These are phyloP conservation scores for Blumeriella jaapii DNA, from an alignment of 2,329 filamentous ascomycete genomes.

Conservation along the genomic window DNA sequence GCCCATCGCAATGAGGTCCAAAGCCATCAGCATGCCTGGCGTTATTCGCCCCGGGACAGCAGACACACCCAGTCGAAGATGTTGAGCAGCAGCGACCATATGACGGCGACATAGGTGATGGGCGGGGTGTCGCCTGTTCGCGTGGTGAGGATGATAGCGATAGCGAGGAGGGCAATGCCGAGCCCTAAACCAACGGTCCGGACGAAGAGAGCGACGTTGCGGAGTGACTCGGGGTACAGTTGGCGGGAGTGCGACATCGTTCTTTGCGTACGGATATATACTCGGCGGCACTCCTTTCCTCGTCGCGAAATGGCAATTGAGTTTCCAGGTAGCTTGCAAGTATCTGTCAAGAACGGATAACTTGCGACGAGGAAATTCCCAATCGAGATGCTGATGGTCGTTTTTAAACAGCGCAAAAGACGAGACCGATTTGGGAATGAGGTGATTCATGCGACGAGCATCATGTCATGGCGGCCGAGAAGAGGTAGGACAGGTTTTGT, in stretches of 20 bases:
- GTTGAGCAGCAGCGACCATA: slow-evolving; percentile 6
- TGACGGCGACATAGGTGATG: slow-evolving; percentile 5
- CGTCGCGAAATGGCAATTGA: too few relatives aligned
- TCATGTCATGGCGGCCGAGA: too few relatives aligned
- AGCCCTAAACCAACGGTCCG: slow-evolving; percentile 5
- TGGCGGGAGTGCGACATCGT: background rate
- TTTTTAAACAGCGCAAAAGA: too few relatives aligned
- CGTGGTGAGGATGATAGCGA: slow-evolving; percentile 5
- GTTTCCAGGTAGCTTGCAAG: too few relatives aligned
- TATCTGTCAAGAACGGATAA: too few relatives aligned
- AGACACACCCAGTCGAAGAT: slow-evolving; percentile 5
- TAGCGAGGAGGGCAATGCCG: slow-evolving; percentile 7
- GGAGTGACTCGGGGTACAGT: slow-evolving; percentile 7
- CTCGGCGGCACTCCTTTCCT: too few relatives aligned
- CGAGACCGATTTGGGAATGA: too few relatives aligned
- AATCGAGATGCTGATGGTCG: too few relatives aligned
- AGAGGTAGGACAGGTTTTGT: too few relatives aligned
- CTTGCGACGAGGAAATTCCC: too few relatives aligned
- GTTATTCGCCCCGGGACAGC: slow-evolving; percentile 1
- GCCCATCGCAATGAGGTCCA: slow-evolving; percentile 6
- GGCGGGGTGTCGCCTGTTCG: slow-evolving; percentile 4
- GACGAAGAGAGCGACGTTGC: slow-evolving; percentile 3
- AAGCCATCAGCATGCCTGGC: slow-evolving; percentile 3
- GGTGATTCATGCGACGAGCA: too few relatives aligned
- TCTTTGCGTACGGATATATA: too few relatives aligned